Percentiles rank a stretch among this genome's conserved stretches.
These are phyloP conservation scores for Ogataea chonburiensis DNA, from an alignment of 805 yeast species.

Conservation along the genomic window DNA sequence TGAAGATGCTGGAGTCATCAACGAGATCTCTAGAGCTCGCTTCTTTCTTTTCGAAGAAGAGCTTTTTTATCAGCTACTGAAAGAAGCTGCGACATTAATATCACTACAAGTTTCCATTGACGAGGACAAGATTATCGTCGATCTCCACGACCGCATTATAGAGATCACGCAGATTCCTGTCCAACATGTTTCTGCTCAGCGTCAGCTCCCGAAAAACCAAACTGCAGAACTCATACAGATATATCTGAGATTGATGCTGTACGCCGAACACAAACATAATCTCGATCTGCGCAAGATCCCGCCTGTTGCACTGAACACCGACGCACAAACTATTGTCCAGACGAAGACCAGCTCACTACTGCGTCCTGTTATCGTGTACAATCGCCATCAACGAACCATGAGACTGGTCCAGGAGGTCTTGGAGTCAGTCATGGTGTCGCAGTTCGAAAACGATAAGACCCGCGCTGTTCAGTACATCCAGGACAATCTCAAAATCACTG, in stretches of 20 bases:
- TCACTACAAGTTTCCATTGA: constrained; percentile 69
- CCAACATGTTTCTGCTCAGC: constrained; percentile 30
- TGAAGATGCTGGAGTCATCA: constrained; percentile 23
- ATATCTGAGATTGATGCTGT: constrained; percentile 58
- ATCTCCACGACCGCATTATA: constrained; percentile 61
- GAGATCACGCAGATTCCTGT: constrained; percentile 65
- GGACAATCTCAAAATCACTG: constrained; percentile 16
- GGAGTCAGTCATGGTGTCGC: constrained; percentile 15
- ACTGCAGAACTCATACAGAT: constrained; percentile 54
- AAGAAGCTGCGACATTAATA: constrained; percentile 70
- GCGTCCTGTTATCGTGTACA: constrained; percentile 58
- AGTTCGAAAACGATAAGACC: constrained; percentile 21
- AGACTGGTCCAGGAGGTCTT: constrained; percentile 33
- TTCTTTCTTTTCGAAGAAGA: constrained; percentile 85
- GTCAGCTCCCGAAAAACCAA: constrained; percentile 30
- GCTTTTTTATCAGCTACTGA: constrained; percentile 69
- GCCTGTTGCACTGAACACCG: constrained; percentile 46
- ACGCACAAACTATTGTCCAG: constrained; percentile 10
- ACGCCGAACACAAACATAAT: constrained; percentile 53
- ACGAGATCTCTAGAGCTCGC: constrained; percentile 66
- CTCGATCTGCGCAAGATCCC: constrained; percentile 42
- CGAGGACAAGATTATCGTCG: constrained; percentile 62
- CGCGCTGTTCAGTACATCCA: constrained; percentile 15
- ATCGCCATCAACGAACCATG: constrained; percentile 50
- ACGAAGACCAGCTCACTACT: constrained; percentile 38